Conservation (phyloP, 805 yeast species). For the Maudiozyma saulgeensis region DNA sequence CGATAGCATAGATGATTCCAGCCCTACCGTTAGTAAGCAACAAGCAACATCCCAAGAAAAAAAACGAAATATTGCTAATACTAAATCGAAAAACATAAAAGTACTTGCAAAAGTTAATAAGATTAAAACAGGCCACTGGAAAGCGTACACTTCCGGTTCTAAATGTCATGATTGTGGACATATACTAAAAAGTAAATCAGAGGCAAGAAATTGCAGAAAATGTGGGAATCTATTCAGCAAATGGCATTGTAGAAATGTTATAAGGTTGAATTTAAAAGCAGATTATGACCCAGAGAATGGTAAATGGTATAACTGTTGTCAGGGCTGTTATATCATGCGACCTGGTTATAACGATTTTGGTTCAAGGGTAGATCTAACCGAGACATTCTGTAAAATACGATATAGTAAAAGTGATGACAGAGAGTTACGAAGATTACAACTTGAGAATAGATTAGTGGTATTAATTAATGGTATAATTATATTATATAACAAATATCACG, state of each 20-base stretch:
- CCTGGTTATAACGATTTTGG: slow-evolving; percentile 48
- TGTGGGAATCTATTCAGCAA: slow-evolving; percentile 70
- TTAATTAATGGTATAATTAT: slow-evolving; percentile 27
- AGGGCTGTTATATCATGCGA: slow-evolving; percentile 44
- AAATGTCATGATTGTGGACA: slow-evolving; percentile 33
- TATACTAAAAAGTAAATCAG: slow-evolving; percentile 45
- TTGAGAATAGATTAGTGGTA: slow-evolving; percentile 52
- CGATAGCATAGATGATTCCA: slow-evolving; percentile 6
- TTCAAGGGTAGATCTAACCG: slow-evolving; percentile 36
- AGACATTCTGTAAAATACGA: slow-evolving; percentile 35
- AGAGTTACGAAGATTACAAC: slow-evolving; percentile 43
- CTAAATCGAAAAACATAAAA: neutral
- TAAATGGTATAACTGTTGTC: slow-evolving; percentile 64
- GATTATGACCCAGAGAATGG: slow-evolving; percentile 42
- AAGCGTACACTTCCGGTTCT: slow-evolving; percentile 5
- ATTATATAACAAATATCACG: slow-evolving; percentile 19
- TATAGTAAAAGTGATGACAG: slow-evolving; percentile 36
- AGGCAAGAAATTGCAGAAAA: slow-evolving; percentile 54
- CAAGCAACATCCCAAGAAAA: neutral
- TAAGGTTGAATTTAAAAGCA: slow-evolving; percentile 42
- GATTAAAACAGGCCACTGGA: slow-evolving; percentile 30
- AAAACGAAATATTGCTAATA: neutral
- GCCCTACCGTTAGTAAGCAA: neutral
- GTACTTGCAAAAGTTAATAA: neutral
- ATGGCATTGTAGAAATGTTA: slow-evolving; percentile 46